Evolutionary conservation across 2,329 filamentous ascomycete species (phyloP).

Genomic region (Trichoderma hamatum): DNA sequence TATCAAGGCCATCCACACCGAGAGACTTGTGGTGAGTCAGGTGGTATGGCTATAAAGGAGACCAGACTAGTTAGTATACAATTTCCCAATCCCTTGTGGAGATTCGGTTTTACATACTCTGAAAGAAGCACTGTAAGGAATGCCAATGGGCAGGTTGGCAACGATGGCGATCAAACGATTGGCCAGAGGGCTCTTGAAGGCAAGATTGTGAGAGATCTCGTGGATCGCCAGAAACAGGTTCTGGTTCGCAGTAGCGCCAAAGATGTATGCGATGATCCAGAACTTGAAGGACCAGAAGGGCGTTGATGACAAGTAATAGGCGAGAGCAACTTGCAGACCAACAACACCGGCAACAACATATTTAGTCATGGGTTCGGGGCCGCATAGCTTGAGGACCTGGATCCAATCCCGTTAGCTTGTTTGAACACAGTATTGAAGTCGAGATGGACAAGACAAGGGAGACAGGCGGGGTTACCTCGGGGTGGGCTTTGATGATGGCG

Average conservation of each 20-base stretch:
- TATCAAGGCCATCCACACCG: conserved; percentile 93
- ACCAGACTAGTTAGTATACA: not conserved
- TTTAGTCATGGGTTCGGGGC: conserved; percentile 93
- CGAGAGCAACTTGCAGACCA: conserved; percentile 74
- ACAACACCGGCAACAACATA: conserved; percentile 87
- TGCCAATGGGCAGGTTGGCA: conserved; percentile 92
- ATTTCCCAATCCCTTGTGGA: not conserved
- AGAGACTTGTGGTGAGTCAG: conserved; percentile 99
- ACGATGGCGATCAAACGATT: conserved; percentile 90
- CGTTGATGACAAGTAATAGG: conserved; percentile 74
- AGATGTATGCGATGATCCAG: conserved; percentile 83
- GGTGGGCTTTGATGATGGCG: conserved; percentile 97
- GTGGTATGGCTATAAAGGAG: conserved; percentile 76
- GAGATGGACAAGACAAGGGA: not conserved
- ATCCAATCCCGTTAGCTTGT: not conserved
- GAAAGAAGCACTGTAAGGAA: conserved; percentile 96
- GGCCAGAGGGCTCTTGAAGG: conserved; percentile 76
- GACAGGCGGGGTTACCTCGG: conserved; percentile 64
- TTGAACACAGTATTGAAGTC: not conserved
- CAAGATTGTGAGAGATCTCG: conserved; percentile 97
- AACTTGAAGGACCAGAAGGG: conserved; percentile 82
- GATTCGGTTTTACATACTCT: conserved; percentile 59
- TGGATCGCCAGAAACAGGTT: conserved; percentile 98
- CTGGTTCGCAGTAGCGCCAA: conserved; percentile 96
- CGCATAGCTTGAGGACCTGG: conserved; percentile 94